phyloP scores from a whole-genome alignment of 192 early-diverging fungal genomes.

The Entomortierella parvispora region DNA sequence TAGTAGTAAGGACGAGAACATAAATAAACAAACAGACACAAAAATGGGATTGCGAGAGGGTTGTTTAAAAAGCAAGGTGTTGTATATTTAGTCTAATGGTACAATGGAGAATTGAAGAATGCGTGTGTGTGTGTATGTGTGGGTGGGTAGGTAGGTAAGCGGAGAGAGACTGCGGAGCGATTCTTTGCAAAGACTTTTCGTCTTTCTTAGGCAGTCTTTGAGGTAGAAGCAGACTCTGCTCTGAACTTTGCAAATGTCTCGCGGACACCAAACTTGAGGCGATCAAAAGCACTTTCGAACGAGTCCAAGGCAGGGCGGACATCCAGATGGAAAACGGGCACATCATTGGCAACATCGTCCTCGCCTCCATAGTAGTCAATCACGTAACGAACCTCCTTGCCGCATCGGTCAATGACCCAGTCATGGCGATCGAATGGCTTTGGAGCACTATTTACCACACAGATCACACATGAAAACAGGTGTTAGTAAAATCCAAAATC shows the following conservation, averaged over 20 bases:
- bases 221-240: constrained; percentile 15
- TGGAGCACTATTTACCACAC: constrained; percentile 67
- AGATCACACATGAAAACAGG: constrained; percentile 26
- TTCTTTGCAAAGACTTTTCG: too few relatives aligned
- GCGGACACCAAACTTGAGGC: constrained; percentile 70
- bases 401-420: constrained; percentile 94
- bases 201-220: constrained; percentile 40
- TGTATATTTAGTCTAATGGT: too few relatives aligned
- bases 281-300: constrained; percentile 66
- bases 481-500: not conserved
- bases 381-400: constrained; percentile 91
- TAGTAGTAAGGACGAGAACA: not conserved
- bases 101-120: too few relatives aligned
- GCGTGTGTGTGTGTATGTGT: not conserved
- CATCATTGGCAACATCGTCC: constrained; percentile 71
- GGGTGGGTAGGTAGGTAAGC: too few relatives aligned
- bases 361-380: constrained; percentile 95
- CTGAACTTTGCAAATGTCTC: constrained; percentile 58
- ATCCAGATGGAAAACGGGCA: constrained; percentile 91
- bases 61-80: too few relatives aligned
- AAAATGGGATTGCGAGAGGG: too few relatives aligned
- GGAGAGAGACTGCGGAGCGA: too few relatives aligned
- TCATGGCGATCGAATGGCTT: constrained; percentile 97
- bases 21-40: not conserved
- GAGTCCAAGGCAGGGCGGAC: constrained; percentile 95